A percentile compares a stretch with the other conserved stretches of the same genome.
Conservation (phyloP, 1,284 basidiomycete genomes). For the Ceratobasidium sp. region DNA sequence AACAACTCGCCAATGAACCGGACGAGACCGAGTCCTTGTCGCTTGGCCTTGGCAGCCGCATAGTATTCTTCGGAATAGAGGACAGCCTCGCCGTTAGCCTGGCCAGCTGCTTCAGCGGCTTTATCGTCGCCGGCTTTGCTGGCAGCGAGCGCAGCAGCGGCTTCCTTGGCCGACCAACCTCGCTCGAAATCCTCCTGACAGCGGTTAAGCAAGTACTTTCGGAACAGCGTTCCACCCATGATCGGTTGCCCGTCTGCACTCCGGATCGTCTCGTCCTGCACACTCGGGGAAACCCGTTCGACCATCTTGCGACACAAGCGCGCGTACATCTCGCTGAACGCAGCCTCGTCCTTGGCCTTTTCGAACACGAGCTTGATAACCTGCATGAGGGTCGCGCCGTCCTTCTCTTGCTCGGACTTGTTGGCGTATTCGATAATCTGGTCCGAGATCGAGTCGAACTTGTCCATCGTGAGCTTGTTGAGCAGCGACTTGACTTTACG, state of each 20-base stretch:
- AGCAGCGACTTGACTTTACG: slow-evolving; percentile 94
- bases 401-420: slow-evolving; percentile 91
- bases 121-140: slow-evolving; percentile 68
- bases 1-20: slow-evolving; percentile 98
- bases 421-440: slow-evolving; percentile 97
- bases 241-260: slow-evolving; percentile 83
- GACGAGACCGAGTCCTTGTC: slow-evolving; percentile 95
- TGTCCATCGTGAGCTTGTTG: slow-evolving; percentile 98
- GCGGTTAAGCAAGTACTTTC: slow-evolving; percentile 73
- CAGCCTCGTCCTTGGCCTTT: slow-evolving; percentile 95
- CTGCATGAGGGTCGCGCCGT: slow-evolving; percentile 93
- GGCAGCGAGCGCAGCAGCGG: slow-evolving; percentile 62
- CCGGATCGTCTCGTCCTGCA: slow-evolving; percentile 88
- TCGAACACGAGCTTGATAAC: slow-evolving; percentile 97
- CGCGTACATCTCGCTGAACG: slow-evolving; percentile 98
- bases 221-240: slow-evolving; percentile 76
- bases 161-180: slow-evolving; percentile 68
- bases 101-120: slow-evolving; percentile 63
- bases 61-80: slow-evolving; percentile 98
- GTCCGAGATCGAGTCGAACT: slow-evolving; percentile 94
- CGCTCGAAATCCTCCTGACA: slow-evolving; percentile 75
- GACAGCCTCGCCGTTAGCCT: slow-evolving; percentile 66
- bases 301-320: slow-evolving; percentile 94
- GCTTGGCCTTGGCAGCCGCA: slow-evolving; percentile 95
- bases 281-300: slow-evolving; percentile 86